These are phyloP conservation scores for Antitrichia curtipendula DNA, from an alignment of 225 moss, liverwort and hornwort species.

Conservation along the genomic window DNA sequence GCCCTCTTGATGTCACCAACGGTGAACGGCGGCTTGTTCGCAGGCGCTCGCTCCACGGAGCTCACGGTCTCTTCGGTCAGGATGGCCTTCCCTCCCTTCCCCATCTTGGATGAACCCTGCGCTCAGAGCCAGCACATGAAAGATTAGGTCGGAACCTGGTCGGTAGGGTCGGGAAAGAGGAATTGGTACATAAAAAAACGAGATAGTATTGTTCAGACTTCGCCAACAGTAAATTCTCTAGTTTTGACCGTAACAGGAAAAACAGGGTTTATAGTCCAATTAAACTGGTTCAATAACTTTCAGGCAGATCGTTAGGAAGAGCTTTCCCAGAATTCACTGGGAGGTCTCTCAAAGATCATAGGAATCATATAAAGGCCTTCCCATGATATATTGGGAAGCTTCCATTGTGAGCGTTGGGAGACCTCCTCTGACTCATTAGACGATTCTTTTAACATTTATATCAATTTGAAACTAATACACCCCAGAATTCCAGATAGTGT, in stretches of 20 bases:
- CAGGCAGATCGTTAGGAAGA: background rate
- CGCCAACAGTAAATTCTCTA: background rate
- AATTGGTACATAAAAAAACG: background rate
- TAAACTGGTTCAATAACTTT: background rate
- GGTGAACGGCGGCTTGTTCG: conserved; percentile 65
- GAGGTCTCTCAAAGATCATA: background rate
- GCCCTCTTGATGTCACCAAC: conserved; percentile 57
- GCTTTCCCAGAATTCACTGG: background rate
- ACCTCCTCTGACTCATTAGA: background rate
- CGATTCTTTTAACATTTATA: background rate
- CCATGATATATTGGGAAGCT: background rate
- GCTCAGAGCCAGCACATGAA: background rate
- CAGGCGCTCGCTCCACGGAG: conserved; percentile 34
- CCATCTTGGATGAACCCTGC: conserved; percentile 2
- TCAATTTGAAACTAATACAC: background rate
- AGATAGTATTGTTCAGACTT: background rate
- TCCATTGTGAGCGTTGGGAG: background rate
- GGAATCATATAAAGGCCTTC: background rate
- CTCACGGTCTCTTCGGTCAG: background rate
- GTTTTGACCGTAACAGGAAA: background rate
- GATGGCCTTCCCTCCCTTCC: conserved; percentile 40
- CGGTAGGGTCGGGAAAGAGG: too few species aligned
- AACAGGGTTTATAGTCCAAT: background rate
- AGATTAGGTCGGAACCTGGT: background rate
- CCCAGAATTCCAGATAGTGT: background rate